phyloP scores from a whole-genome alignment of 352 stramenopile species.

The Pythium insidiosum region DNA sequence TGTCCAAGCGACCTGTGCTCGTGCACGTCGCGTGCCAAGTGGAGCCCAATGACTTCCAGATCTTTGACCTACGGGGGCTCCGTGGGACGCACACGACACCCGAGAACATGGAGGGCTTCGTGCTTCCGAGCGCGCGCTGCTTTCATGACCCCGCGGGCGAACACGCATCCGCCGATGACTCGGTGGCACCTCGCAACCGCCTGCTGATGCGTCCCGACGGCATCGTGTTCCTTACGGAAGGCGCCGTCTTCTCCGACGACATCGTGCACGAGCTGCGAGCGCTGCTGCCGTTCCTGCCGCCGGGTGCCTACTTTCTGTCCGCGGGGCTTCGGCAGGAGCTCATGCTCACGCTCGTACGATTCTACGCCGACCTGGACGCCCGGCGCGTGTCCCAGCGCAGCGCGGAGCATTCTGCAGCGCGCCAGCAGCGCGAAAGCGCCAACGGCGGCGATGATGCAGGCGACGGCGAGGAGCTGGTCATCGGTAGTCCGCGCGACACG shows the following conservation, averaged over 20 bases:
- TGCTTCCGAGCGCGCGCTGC: constrained; percentile 23
- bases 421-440: neutral
- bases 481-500: constrained; percentile 60
- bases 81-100: constrained; percentile 15
- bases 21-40: constrained; percentile 36
- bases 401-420: neutral
- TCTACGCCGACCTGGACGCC: constrained; percentile 28
- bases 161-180: neutral
- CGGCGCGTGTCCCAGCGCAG: too few species aligned
- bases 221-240: constrained; percentile 28
- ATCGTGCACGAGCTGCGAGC: constrained; percentile 40
- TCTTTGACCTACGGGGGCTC: constrained; percentile 20
- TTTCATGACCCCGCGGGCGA: constrained; percentile 4
- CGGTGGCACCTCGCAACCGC: too few species aligned
- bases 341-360: constrained; percentile 42
- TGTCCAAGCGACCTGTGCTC: constrained; percentile 1
- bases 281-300: constrained; percentile 35
- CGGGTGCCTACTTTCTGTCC: constrained; percentile 41
- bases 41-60: constrained; percentile 22
- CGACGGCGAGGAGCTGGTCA: constrained; percentile 21
- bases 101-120: constrained; percentile 34
- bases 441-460: constrained; percentile 1
- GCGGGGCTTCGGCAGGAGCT: constrained; percentile 29
- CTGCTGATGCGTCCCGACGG: too few species aligned
- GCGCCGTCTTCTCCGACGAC: constrained; percentile 26